phyloP scores from a whole-genome alignment of 2,329 filamentous ascomycete species.

The Phyllosticta citrichinensis region DNA sequence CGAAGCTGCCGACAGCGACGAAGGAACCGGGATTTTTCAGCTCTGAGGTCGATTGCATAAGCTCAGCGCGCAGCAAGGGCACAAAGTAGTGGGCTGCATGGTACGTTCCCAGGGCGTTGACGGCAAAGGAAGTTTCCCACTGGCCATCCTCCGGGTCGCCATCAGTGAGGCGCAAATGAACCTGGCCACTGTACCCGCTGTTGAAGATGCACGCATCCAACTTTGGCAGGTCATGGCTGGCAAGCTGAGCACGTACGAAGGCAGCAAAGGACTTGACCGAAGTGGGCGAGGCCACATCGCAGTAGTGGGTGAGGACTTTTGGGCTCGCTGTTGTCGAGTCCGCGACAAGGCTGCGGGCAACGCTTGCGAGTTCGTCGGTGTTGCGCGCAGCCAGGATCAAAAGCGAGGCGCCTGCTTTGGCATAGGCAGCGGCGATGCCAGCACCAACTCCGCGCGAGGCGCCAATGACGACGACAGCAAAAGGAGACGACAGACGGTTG shows the following conservation, averaged over 20 bases:
- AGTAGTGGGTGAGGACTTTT: conserved; percentile 1
- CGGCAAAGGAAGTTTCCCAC: conserved; percentile 21
- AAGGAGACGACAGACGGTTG: background rate
- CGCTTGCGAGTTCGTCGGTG: conserved; percentile 18
- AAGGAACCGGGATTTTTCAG: conserved; percentile 21
- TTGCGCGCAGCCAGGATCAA: conserved; percentile 34
- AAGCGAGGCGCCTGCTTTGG: conserved; percentile 28
- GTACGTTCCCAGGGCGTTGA: conserved; percentile 30
- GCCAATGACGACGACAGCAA: conserved; percentile 23
- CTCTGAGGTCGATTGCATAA: conserved; percentile 1
- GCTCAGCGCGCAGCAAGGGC: conserved; percentile 14
- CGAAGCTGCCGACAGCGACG: conserved; percentile 17
- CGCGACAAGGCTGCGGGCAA: background rate
- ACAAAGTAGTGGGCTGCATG: conserved; percentile 28
- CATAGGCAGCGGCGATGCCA: conserved; percentile 22
- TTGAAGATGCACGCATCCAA: conserved; percentile 3
- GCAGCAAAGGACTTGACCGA: conserved; percentile 15
- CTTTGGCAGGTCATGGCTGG: background rate
- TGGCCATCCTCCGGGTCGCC: conserved; percentile 25
- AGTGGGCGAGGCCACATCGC: conserved; percentile 22
- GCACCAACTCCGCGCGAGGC: conserved; percentile 22
- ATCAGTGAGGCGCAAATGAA: conserved; percentile 24
- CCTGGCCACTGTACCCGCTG: conserved; percentile 22
- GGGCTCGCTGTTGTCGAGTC: background rate
- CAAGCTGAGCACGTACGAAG: background rate